Conservation (phyloP, 345 rosid species). For the Pistacia vera region DNA sequence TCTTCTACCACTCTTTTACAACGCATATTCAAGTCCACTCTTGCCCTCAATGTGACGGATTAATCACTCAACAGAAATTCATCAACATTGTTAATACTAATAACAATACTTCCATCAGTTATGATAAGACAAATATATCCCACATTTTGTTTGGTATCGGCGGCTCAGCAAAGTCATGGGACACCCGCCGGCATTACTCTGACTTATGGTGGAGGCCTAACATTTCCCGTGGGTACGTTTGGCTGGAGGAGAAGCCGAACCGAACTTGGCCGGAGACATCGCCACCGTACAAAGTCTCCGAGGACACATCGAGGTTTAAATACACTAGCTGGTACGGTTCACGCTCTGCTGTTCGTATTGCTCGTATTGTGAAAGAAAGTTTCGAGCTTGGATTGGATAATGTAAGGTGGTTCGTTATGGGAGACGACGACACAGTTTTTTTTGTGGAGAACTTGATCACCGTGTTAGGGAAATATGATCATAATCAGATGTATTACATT, state of each 20-base stretch:
- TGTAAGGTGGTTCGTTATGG: slow-evolving; percentile 93
- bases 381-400: slow-evolving; percentile 66
- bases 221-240: slow-evolving; percentile 70
- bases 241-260: slow-evolving; percentile 75
- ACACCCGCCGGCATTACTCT: slow-evolving; percentile 54
- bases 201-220: slow-evolving; percentile 86
- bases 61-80: slow-evolving; percentile 23
- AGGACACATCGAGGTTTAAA: slow-evolving; percentile 61
- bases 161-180: slow-evolving; percentile 82
- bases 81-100: not conserved
- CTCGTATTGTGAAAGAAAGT: slow-evolving; percentile 82
- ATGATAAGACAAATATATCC: slow-evolving; percentile 47
- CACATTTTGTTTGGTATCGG: slow-evolving; percentile 77
- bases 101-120: not conserved
- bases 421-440: slow-evolving; percentile 92
- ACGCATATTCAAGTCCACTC: slow-evolving; percentile 19
- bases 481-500: slow-evolving; percentile 85
- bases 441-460: slow-evolving; percentile 68
- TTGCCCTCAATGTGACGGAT: slow-evolving; percentile 31
- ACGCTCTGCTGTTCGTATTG: slow-evolving; percentile 71
- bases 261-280: slow-evolving; percentile 47
- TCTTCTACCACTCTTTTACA: slow-evolving; percentile 42
- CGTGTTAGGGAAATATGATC: slow-evolving; percentile 74
- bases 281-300: slow-evolving; percentile 66
- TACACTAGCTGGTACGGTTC: slow-evolving; percentile 74